Evolutionary conservation across 2,329 filamentous ascomycete species (phyloP).

Genomic region (Arthrinium puccinioides): DNA sequence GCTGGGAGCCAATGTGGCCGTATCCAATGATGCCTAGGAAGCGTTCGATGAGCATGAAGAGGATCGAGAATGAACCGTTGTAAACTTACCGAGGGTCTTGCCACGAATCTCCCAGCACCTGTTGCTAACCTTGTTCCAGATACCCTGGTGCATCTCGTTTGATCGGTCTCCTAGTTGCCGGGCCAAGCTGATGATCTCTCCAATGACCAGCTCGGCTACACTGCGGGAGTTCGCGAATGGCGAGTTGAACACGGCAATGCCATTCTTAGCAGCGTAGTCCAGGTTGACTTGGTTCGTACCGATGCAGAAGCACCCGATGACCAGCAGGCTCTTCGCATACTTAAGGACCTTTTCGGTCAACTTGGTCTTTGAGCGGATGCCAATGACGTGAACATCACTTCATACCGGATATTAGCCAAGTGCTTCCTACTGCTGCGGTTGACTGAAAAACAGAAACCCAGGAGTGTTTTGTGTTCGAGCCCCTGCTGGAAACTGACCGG

Average conservation of each 20-base stretch:
- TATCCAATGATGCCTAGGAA: constrained; percentile 79
- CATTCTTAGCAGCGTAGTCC: constrained; percentile 71
- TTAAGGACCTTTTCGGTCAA: constrained; percentile 77
- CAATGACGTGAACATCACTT: constrained; percentile 93
- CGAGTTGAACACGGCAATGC: constrained; percentile 98
- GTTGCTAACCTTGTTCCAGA: constrained; percentile 95
- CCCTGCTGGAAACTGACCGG: constrained; percentile 40
- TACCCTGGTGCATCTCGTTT: constrained; percentile 86
- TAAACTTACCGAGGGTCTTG: constrained; percentile 73
- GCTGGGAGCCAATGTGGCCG: constrained; percentile 91
- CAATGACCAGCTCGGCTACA: constrained; percentile 93
- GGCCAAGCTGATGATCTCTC: constrained; percentile 84
- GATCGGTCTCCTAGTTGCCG: constrained; percentile 90
- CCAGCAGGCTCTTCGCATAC: constrained; percentile 89
- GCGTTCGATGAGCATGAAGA: constrained; percentile 5
- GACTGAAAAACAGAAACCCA: neutral
- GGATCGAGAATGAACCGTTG: neutral
- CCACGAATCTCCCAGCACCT: constrained; percentile 98
- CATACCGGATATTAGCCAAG: neutral
- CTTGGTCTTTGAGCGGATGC: constrained; percentile 97
- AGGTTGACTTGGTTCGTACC: constrained; percentile 94
- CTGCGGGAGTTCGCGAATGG: constrained; percentile 97
- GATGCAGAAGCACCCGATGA: constrained; percentile 98
- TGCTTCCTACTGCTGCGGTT: neutral
- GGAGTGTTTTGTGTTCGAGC: neutral